Evolutionary conservation across 192 early-diverging fungal species (phyloP).

Genomic region (Linnemannia elongata): DNA sequence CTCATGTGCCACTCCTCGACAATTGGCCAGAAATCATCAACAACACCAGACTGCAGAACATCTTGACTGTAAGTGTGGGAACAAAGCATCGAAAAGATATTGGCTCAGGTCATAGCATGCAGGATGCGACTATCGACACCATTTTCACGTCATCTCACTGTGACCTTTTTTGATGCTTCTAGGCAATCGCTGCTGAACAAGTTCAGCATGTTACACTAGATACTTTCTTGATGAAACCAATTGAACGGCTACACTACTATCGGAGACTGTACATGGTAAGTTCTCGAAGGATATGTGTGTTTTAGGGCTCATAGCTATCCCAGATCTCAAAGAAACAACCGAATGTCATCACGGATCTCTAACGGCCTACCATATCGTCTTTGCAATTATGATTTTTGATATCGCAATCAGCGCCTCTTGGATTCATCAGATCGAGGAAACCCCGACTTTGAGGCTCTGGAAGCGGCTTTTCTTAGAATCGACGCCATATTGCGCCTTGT

Average conservation of each 20-base stretch:
- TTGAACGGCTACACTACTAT: conserved; percentile 68
- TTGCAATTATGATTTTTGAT: background rate
- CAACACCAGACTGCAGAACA: conserved; percentile 54
- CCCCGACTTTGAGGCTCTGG: conserved; percentile 58
- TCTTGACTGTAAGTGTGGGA: conserved; percentile 56
- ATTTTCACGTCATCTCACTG: background rate
- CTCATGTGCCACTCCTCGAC: conserved; percentile 60
- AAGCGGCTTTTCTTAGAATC: conserved; percentile 56
- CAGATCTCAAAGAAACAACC: background rate
- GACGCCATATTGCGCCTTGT: conserved; percentile 62
- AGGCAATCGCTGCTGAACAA: conserved; percentile 62
- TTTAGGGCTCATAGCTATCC: background rate
- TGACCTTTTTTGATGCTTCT: background rate
- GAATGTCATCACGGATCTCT: background rate
- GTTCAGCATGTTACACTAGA: conserved; percentile 65
- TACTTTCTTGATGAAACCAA: conserved; percentile 63
- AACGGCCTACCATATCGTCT: background rate
- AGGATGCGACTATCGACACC: background rate
- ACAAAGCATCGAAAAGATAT: background rate
- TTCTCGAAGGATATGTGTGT: background rate
- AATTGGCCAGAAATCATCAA: conserved; percentile 61
- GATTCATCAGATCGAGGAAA: conserved; percentile 60
- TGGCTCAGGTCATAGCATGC: background rate
- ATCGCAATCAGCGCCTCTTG: conserved; percentile 54
- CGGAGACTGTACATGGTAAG: conserved; percentile 66